A percentile compares a stretch with the other conserved stretches of the same genome.
Evolutionary conservation across 257 asterid species (phyloP).

Genomic region (Solanum commersonii): DNA sequence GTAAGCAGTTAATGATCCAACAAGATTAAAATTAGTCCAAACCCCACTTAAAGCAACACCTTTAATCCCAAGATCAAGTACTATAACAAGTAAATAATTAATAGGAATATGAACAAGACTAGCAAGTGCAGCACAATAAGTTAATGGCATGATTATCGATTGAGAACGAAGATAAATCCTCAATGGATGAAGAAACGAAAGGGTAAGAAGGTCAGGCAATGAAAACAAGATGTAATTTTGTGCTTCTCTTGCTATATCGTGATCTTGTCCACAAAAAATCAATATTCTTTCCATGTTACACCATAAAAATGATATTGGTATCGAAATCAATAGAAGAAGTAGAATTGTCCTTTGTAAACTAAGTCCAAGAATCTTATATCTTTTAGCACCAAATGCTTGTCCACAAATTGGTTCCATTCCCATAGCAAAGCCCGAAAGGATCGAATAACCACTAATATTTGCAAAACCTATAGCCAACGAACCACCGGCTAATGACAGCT

Average conservation of each 20-base stretch:
- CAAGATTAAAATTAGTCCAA: conserved; percentile 45
- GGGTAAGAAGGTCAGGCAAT: conserved; percentile 34
- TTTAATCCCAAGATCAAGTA: conserved; percentile 30
- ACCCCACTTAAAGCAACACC: conserved; percentile 49
- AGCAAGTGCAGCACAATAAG: conserved; percentile 30
- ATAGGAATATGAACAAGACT: conserved; percentile 35
- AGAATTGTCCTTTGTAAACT: conserved; percentile 32
- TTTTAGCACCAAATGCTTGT: conserved; percentile 50
- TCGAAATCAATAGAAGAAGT: conserved; percentile 22
- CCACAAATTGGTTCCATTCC: conserved; percentile 69
- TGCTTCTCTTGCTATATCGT: conserved; percentile 26
- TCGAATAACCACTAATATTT: conserved; percentile 48
- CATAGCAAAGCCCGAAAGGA: conserved; percentile 49
- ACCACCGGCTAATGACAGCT: conserved; percentile 30
- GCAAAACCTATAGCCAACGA: conserved; percentile 41
- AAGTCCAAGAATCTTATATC: conserved; percentile 35
- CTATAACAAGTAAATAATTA: conserved; percentile 30
- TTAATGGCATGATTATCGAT: conserved; percentile 43
- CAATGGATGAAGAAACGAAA: conserved; percentile 39
- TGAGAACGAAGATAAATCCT: conserved; percentile 41
- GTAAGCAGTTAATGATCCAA: conserved; percentile 25
- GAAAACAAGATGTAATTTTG: conserved; percentile 31
- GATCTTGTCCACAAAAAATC: conserved; percentile 32
- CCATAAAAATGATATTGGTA: conserved; percentile 43
- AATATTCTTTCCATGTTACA: conserved; percentile 32